Conservation (phyloP, 1,139 yeast genomes). For the Saccharomyces pastorianus region DNA sequence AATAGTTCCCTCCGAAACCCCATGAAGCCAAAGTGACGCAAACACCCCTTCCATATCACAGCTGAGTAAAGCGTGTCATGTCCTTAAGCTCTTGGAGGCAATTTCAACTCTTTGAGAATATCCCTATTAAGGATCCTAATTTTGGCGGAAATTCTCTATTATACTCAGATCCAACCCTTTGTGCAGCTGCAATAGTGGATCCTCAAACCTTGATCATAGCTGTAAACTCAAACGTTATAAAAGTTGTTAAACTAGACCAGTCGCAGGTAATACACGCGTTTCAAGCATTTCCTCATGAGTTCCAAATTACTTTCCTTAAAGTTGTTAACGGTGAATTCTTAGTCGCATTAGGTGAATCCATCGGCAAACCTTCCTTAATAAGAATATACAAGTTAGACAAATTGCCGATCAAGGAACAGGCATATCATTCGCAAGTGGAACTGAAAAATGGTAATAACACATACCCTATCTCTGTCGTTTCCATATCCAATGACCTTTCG, state of each 20-base stretch:
- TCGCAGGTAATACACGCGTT: conserved; percentile 44
- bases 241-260: conserved; percentile 44
- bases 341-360: conserved; percentile 66
- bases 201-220: conserved; percentile 52
- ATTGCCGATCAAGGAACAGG: conserved; percentile 36
- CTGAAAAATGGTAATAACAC: conserved; percentile 51
- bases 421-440: conserved; percentile 37
- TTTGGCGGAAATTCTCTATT: conserved; percentile 52
- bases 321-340: conserved; percentile 44
- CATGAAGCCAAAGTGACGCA: neutral
- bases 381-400: conserved; percentile 66
- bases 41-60: neutral
- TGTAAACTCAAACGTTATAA: conserved; percentile 46
- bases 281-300: conserved; percentile 57
- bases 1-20: neutral
- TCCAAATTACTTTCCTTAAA: conserved; percentile 50
- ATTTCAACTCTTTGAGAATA: conserved; percentile 76
- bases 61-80: neutral
- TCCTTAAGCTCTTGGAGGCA: conserved; percentile 49
- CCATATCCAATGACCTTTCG: conserved; percentile 48
- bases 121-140: conserved; percentile 79
- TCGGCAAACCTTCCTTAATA: conserved; percentile 58
- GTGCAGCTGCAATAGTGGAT: conserved; percentile 49
- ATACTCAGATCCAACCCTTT: conserved; percentile 68
- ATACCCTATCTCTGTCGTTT: conserved; percentile 64